Evolutionary conservation across 2,329 filamentous ascomycete genomes (phyloP).

Genomic region (Camillea tinctor): DNA sequence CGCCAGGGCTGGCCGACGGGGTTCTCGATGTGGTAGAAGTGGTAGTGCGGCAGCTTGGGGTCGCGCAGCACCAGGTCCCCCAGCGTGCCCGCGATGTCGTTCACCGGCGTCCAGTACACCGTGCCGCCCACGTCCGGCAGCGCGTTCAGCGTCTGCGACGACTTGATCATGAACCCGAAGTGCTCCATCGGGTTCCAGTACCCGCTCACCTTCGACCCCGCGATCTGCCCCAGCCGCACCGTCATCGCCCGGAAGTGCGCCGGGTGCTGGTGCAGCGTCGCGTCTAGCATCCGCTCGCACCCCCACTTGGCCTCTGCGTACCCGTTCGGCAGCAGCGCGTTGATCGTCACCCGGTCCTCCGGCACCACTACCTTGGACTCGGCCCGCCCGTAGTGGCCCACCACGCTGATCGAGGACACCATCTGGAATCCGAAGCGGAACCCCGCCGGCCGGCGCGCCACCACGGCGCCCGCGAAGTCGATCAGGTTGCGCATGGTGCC

Average conservation of each 20-base stretch:
- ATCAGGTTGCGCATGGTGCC: constrained; percentile 6
- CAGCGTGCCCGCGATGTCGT: constrained; percentile 29
- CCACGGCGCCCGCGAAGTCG: neutral
- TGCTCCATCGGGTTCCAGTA: constrained; percentile 56
- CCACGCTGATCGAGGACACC: constrained; percentile 40
- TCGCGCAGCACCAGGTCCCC: constrained; percentile 21
- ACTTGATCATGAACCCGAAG: constrained; percentile 48
- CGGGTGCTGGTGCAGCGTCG: constrained; percentile 42
- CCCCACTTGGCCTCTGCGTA: constrained; percentile 51
- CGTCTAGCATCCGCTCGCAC: constrained; percentile 49
- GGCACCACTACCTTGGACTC: constrained; percentile 33
- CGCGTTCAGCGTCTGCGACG: constrained; percentile 41
- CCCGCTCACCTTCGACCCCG: constrained; percentile 47
- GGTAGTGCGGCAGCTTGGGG: neutral
- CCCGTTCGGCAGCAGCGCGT: constrained; percentile 42
- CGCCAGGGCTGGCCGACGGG: constrained; percentile 27
- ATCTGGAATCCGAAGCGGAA: constrained; percentile 36
- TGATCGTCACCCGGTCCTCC: constrained; percentile 40
- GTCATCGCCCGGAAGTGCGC: constrained; percentile 40
- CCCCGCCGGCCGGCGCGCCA: neutral
- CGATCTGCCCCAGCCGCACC: constrained; percentile 51
- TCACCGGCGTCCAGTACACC: constrained; percentile 46
- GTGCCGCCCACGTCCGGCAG: constrained; percentile 41
- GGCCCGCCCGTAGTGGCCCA: constrained; percentile 31
- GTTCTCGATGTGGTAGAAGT: constrained; percentile 32